Evolutionary conservation across 805 yeast species (phyloP).

Genomic region (Wickerhamiella sergipiensis): DNA sequence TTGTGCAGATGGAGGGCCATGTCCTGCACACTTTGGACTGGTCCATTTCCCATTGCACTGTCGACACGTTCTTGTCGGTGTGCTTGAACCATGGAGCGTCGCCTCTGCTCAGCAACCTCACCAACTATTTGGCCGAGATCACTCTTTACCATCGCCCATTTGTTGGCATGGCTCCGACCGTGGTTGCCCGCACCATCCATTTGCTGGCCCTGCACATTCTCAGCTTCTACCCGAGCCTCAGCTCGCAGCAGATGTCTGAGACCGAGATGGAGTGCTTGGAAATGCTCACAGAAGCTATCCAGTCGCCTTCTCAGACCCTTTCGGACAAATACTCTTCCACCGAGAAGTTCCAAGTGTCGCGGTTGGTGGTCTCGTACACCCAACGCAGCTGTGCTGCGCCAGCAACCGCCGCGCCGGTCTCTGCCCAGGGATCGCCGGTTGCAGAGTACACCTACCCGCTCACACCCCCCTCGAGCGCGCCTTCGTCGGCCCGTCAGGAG

Average conservation of each 20-base stretch:
- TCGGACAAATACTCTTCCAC: conserved; percentile 27
- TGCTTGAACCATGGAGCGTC: conserved; percentile 16
- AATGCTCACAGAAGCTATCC: conserved; percentile 25
- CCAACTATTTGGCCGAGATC: conserved; percentile 25
- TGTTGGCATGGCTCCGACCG: conserved; percentile 20
- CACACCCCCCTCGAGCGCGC: conserved; percentile 4
- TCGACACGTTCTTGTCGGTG: conserved; percentile 29
- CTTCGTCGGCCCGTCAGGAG: neutral
- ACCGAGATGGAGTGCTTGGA: conserved; percentile 22
- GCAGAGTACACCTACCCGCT: conserved; percentile 16
- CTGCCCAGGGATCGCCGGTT: conserved; percentile 1
- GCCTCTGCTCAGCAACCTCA: conserved; percentile 19
- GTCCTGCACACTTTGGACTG: conserved; percentile 54
- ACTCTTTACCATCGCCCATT: conserved; percentile 25
- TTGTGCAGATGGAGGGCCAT: conserved; percentile 62
- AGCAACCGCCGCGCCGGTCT: neutral
- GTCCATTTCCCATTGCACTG: conserved; percentile 49
- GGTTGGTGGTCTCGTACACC: conserved; percentile 16
- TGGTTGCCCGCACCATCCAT: conserved; percentile 23
- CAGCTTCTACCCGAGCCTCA: conserved; percentile 6
- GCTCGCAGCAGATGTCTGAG: conserved; percentile 3
- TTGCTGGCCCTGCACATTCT: conserved; percentile 21
- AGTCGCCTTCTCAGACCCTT: conserved; percentile 25
- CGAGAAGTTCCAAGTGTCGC: conserved; percentile 22
- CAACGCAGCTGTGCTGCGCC: neutral